Conservation (phyloP, 352 stramenopile genomes). For the Globisporangium spiculum region DNA sequence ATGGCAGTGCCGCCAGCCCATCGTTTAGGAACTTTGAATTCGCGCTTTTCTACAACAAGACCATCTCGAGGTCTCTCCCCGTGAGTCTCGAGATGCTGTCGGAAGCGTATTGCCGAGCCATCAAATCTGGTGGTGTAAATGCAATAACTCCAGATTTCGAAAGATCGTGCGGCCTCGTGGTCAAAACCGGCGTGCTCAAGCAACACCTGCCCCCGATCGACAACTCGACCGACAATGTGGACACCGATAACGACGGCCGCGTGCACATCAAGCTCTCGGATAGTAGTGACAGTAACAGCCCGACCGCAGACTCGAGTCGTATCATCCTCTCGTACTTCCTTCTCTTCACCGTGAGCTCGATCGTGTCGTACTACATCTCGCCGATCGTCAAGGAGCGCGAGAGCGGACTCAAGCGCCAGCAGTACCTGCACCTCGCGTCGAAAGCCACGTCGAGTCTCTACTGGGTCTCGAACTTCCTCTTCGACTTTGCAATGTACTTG, state of each 20-base stretch:
- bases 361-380: constrained; percentile 64
- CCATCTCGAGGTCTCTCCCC: constrained; percentile 50
- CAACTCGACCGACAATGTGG: neutral
- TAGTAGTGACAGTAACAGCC: neutral
- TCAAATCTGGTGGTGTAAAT: neutral
- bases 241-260: neutral
- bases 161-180: constrained; percentile 36
- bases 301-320: constrained; percentile 41
- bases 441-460: constrained; percentile 49
- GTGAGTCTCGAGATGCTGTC: constrained; percentile 61
- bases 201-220: neutral
- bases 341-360: constrained; percentile 58
- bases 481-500: constrained; percentile 51
- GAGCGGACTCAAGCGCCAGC: constrained; percentile 64
- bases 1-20: constrained; percentile 8
- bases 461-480: constrained; percentile 67
- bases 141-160: neutral
- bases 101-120: constrained; percentile 50
- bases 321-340: constrained; percentile 92
- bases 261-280: neutral
- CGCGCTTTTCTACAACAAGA: constrained; percentile 69
- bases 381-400: constrained; percentile 70
- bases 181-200: constrained; percentile 53
- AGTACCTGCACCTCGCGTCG: constrained; percentile 66
- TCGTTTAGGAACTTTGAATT: constrained; percentile 26